These are phyloP conservation scores for Rhodotorula sp. DNA, from an alignment of 1,284 basidiomycete genomes.

Conservation along the genomic window DNA sequence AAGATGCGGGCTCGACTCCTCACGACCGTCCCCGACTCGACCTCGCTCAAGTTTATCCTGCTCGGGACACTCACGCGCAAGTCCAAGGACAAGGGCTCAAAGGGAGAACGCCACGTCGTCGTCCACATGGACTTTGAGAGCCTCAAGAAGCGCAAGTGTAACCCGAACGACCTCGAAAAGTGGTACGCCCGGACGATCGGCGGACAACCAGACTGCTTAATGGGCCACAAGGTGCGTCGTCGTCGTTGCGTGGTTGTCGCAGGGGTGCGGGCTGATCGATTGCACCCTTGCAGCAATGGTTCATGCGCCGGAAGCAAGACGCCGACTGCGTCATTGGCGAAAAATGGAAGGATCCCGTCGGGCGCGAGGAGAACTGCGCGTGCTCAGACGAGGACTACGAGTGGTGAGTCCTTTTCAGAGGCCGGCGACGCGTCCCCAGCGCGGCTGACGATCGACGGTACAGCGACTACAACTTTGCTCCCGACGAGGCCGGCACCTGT, in stretches of 20 bases:
- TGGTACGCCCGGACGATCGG: slow-evolving; percentile 76
- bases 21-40: slow-evolving; percentile 84
- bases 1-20: slow-evolving; percentile 71
- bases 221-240: slow-evolving; percentile 80
- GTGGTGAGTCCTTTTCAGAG: slow-evolving; percentile 60
- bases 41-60: slow-evolving; percentile 86
- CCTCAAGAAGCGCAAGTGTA: slow-evolving; percentile 68
- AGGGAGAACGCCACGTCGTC: slow-evolving; percentile 65
- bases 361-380: slow-evolving; percentile 74
- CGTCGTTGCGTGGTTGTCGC: background rate
- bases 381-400: slow-evolving; percentile 90
- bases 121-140: slow-evolving; percentile 82
- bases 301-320: slow-evolving; percentile 75
- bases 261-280: slow-evolving; percentile 5
- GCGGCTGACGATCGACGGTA: no score
- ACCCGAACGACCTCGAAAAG: slow-evolving; percentile 71
- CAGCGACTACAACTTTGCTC: slow-evolving; percentile 85
- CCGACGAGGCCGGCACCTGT: slow-evolving; percentile 65
- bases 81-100: slow-evolving; percentile 56
- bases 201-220: slow-evolving; percentile 73
- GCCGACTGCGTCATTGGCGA: slow-evolving; percentile 89
- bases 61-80: slow-evolving; percentile 69
- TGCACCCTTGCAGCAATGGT: slow-evolving; percentile 72
- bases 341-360: slow-evolving; percentile 81
- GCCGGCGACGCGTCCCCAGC: no score